These are phyloP conservation scores for Eucommia ulmoides DNA, from an alignment of 257 asterid genomes.

Conservation along the genomic window DNA sequence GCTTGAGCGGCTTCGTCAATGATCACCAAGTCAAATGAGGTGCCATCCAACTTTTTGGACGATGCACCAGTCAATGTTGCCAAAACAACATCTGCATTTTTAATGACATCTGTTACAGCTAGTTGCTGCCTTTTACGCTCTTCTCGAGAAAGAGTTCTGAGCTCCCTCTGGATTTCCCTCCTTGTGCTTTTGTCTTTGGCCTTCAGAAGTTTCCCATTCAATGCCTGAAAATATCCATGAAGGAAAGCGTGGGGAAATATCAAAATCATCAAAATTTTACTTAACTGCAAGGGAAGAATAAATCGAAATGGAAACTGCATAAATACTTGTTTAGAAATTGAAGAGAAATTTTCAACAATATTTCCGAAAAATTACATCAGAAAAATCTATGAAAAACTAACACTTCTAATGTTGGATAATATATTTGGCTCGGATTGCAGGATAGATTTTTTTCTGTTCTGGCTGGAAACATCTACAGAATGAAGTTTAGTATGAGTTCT, in stretches of 20 bases:
- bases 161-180: conserved; percentile 81
- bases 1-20: conserved; percentile 99
- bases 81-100: conserved; percentile 71
- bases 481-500: too few species aligned
- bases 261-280: background rate
- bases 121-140: conserved; percentile 97
- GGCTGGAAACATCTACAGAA: too few species aligned
- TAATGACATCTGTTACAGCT: conserved; percentile 87
- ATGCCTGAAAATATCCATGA: conserved; percentile 36
- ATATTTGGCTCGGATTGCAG: too few species aligned
- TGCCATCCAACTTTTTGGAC: conserved; percentile 59
- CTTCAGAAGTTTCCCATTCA: conserved; percentile 79
- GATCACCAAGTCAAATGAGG: conserved; percentile 74
- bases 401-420: too few species aligned
- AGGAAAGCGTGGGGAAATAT: conserved; percentile 2
- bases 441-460: too few species aligned
- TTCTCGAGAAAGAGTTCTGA: conserved; percentile 75
- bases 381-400: too few species aligned
- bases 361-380: too few species aligned
- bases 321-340: too few species aligned
- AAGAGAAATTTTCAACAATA: too few species aligned
- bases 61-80: conserved; percentile 90
- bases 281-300: background rate
- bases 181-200: conserved; percentile 79
- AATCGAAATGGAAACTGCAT: too few species aligned